Evolutionary conservation across 495 filamentous ascomycete genomes (phyloP).

Genomic region (Podospora pseudopauciseta): DNA sequence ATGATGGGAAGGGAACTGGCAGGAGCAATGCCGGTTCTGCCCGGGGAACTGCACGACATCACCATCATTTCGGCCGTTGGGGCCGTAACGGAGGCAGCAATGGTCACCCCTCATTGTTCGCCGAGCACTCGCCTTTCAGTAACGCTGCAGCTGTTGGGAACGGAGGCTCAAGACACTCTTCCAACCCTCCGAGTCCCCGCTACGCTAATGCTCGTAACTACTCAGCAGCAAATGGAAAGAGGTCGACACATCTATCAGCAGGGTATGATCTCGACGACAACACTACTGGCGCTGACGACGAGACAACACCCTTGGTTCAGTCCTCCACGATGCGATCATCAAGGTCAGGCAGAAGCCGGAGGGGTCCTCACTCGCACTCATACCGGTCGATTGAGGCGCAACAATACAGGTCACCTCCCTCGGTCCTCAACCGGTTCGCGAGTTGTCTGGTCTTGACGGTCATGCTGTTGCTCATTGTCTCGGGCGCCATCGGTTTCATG

Average conservation of each 20-base stretch:
- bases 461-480: conserved; percentile 70
- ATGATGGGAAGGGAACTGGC: conserved; percentile 56
- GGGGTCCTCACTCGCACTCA: conserved; percentile 49
- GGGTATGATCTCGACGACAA: conserved; percentile 55
- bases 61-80: conserved; percentile 69
- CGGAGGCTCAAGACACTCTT: conserved; percentile 53
- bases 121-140: conserved; percentile 68
- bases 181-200: conserved; percentile 56
- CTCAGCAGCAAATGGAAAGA: conserved; percentile 25
- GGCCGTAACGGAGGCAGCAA: conserved; percentile 58
- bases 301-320: conserved; percentile 75
- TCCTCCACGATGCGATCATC: conserved; percentile 49
- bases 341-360: conserved; percentile 59
- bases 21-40: conserved; percentile 60
- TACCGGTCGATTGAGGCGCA: conserved; percentile 74
- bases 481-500: conserved; percentile 80
- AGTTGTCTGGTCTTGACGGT: conserved; percentile 73
- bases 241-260: conserved; percentile 31
- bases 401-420: conserved; percentile 57
- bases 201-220: conserved; percentile 24
- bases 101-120: conserved; percentile 68
- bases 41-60: conserved; percentile 64
- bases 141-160: conserved; percentile 37
- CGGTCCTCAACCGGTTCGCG: conserved; percentile 67
- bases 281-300: conserved; percentile 73